A percentile compares a stretch with the other conserved stretches of the same genome.
Conservation (phyloP, 129 eudicot species). For the Sambucus nigra region DNA sequence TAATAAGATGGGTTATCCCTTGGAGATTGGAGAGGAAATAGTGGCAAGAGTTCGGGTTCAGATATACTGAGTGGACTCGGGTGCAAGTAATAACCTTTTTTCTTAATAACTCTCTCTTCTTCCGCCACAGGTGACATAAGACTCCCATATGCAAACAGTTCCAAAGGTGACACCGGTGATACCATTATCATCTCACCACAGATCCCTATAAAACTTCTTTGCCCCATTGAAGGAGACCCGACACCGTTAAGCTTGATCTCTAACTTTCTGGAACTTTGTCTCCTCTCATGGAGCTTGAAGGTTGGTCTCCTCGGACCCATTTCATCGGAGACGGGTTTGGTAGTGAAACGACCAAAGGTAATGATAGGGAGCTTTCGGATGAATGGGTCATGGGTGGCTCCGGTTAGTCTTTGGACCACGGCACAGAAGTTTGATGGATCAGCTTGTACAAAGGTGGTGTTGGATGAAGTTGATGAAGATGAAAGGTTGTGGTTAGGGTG, state of each 20-base stretch:
- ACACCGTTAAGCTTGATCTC: slow-evolving; percentile 62
- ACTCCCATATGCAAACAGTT: slow-evolving; percentile 41
- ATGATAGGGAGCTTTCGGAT: slow-evolving; percentile 16
- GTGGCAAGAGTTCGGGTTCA: slow-evolving; percentile 60
- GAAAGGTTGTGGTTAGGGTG: slow-evolving; percentile 1
- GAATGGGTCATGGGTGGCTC: slow-evolving; percentile 19
- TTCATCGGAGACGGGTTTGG: too few species aligned
- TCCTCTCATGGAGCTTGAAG: slow-evolving; percentile 66
- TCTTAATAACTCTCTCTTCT: slow-evolving; percentile 56
- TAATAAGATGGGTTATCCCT: too few species aligned
- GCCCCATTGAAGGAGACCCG: slow-evolving; percentile 11
- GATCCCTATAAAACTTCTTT: slow-evolving; percentile 15
- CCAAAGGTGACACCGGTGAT: slow-evolving; percentile 81
- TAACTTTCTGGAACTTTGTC: slow-evolving; percentile 45
- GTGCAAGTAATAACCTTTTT: slow-evolving; percentile 80
- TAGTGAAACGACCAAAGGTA: slow-evolving; percentile 7
- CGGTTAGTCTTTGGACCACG: slow-evolving; percentile 59
- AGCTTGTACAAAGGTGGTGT: slow-evolving; percentile 65
- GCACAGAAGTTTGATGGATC: slow-evolving; percentile 59
- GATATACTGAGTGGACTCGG: slow-evolving; percentile 49
- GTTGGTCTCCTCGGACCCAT: slow-evolving; percentile 30
- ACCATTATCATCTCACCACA: slow-evolving; percentile 27
- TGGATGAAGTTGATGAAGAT: slow-evolving; percentile 17
- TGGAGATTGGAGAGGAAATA: slow-evolving; percentile 65
- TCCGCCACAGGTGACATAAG: slow-evolving; percentile 35